Evolutionary conservation across 495 filamentous ascomycete species (phyloP), one percentile per base, ranked within the genome.

Genomic region (Penicillium robsamsonii): DNA sequence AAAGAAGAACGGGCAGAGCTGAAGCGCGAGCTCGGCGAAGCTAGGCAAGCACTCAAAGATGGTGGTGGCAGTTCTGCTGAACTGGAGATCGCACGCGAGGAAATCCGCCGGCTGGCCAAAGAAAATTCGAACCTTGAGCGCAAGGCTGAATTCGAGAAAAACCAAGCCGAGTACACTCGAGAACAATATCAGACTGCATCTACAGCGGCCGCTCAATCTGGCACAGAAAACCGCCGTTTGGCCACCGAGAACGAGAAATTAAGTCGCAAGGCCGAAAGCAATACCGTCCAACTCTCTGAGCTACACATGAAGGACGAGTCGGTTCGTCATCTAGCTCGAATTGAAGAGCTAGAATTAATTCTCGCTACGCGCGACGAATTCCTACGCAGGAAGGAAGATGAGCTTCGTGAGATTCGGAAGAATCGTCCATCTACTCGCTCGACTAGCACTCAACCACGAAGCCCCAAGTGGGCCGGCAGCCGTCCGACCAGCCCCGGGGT

Each of bases 141-240:
- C 35, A 79, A 79, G 56, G 64, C 79, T 12, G 72, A 77, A 11
- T 72, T 72, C 18, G 78, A 85, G 55, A 79, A 74, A 66, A 81
- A 78, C 33, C 75, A 75, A 55, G 61, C 69, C 5, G 87, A 88
- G 13, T 90, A 85, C 65, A 75, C 75, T 33, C 80, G 85, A 43
- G 72, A 77, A 17, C 75, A 81, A 33, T 91, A 90, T 56, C 85
- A 90, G 50, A 73, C 76, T 33, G 84, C 85, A 1, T 87, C 85
- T 13, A 83, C 71, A 15, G 70, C 72, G 0, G 79, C 78, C 10
- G 74, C 70, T 15, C 79, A 84, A 38, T 69, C 81, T 17, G 66
- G 66, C 15, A 70, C 69, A 22, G 83, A 88, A 67, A 74, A 77
- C 37, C 66, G 73, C 11, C 68, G 69, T n/a, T 73, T 88, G 11